Evolutionary conservation across 1,139 yeast species (phyloP).

Genomic region (Wickerhamomyces sp.): DNA sequence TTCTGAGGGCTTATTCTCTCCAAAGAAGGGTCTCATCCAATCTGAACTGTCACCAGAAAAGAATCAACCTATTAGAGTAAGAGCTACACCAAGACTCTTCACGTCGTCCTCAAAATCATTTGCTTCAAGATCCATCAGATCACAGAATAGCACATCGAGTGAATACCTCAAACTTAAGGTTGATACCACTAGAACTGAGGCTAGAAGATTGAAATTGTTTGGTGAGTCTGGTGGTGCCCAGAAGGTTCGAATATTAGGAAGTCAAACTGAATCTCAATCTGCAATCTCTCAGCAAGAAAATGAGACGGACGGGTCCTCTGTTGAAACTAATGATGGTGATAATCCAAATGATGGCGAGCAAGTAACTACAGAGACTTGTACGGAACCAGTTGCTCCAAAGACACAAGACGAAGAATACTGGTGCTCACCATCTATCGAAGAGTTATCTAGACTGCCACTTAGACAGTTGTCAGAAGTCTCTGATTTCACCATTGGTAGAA

Average conservation of each 20-base stretch:
- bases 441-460: conserved; percentile 41
- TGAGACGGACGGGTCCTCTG: not conserved
- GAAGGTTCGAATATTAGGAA: conserved; percentile 23
- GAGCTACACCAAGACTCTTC: conserved; percentile 11
- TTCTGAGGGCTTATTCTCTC: conserved; percentile 33
- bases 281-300: not conserved
- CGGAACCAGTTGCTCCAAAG: conserved; percentile 13
- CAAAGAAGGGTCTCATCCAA: conserved; percentile 22
- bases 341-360: conserved; percentile 2
- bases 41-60: conserved; percentile 12
- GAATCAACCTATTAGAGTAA: conserved; percentile 3
- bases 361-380: not conserved
- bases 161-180: conserved; percentile 29
- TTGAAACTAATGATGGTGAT: not conserved
- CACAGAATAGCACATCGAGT: conserved; percentile 12
- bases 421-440: conserved; percentile 68
- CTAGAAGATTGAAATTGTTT: conserved; percentile 31
- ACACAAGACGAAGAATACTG: conserved; percentile 47
- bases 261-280: conserved; percentile 9
- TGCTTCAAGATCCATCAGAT: conserved; percentile 11
- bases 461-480: conserved; percentile 55
- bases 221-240: conserved; percentile 28
- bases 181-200: conserved; percentile 34
- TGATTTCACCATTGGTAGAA: conserved; percentile 72
- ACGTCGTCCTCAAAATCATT: conserved; percentile 12